These are phyloP conservation scores for Leccinum barrowsii DNA, from an alignment of 768 basidiomycete species.

Conservation along the genomic window DNA sequence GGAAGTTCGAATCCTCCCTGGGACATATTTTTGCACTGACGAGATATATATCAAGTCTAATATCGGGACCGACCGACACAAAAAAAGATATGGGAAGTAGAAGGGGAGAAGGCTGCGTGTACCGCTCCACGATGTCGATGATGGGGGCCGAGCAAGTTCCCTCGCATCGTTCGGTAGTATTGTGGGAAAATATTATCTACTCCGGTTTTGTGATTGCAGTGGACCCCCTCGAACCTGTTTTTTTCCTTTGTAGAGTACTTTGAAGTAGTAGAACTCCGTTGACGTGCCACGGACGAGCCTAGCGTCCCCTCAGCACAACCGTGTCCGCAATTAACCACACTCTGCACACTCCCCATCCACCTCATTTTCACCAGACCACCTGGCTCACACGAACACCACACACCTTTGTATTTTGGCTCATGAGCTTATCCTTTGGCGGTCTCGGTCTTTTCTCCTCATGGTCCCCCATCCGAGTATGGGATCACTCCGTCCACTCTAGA, in stretches of 20 bases:
- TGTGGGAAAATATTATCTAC: constrained; percentile 26
- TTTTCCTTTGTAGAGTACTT: constrained; percentile 12
- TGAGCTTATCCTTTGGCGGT: constrained; percentile 63
- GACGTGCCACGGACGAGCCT: constrained; percentile 3
- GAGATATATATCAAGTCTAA: not conserved
- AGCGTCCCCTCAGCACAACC: constrained; percentile 31
- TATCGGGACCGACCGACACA: not conserved
- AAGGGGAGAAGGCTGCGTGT: not conserved
- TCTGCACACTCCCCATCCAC: constrained; percentile 23
- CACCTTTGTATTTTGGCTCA: constrained; percentile 51
- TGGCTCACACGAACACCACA: constrained; percentile 37
- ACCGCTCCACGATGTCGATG: not conserved
- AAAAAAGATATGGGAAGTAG: not conserved
- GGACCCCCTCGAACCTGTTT: not conserved
- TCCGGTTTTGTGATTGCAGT: constrained; percentile 21
- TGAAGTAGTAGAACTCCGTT: no score
- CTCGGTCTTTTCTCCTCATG: constrained; percentile 59
- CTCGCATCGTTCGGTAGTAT: not conserved
- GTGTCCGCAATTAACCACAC: constrained; percentile 38
- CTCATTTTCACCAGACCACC: constrained; percentile 34
- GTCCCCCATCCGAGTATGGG: constrained; percentile 49
- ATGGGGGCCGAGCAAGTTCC: not conserved
- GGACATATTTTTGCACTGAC: constrained; percentile 17
- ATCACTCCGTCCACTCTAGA: constrained; percentile 49
- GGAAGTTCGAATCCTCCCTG: constrained; percentile 40